Conservation (phyloP, 176 grass and related monocot genomes). For the Carex pumila region DNA sequence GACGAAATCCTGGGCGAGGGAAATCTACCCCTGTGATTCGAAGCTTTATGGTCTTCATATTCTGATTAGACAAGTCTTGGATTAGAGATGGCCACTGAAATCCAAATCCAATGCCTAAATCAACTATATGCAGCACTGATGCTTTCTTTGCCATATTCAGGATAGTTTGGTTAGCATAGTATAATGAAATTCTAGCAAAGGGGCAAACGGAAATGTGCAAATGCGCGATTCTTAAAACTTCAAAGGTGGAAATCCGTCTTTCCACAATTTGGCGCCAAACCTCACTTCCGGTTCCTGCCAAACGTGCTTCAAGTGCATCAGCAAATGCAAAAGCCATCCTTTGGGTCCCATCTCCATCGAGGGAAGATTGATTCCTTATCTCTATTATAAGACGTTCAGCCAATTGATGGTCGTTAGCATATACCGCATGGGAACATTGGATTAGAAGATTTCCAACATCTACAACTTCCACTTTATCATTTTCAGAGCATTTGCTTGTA, state of each 20-base stretch:
- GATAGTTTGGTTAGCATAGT: slow-evolving; percentile 49
- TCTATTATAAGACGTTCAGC: slow-evolving; percentile 29
- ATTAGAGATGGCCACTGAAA: slow-evolving; percentile 73
- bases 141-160: slow-evolving; percentile 29
- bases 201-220: slow-evolving; percentile 23
- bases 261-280: slow-evolving; percentile 20
- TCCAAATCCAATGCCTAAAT: slow-evolving; percentile 61
- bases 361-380: slow-evolving; percentile 38
- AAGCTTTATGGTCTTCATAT: slow-evolving; percentile 36
- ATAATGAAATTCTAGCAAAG: slow-evolving; percentile 32
- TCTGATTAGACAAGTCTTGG: slow-evolving; percentile 25
- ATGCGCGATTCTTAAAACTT: slow-evolving; percentile 27
- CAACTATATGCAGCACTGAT: slow-evolving; percentile 51
- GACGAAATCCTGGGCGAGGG: slow-evolving; percentile 43
- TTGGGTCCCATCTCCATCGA: slow-evolving; percentile 37
- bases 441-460: slow-evolving; percentile 48
- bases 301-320: slow-evolving; percentile 41
- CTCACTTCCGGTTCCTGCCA: slow-evolving; percentile 48
- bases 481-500: slow-evolving; percentile 7
- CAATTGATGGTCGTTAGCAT: slow-evolving; percentile 28
- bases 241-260: slow-evolving; percentile 11
- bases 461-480: slow-evolving; percentile 31
- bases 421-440: slow-evolving; percentile 46
- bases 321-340: slow-evolving; percentile 47
- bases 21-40: slow-evolving; percentile 59